These are phyloP conservation scores for Cicer pinnatifidum DNA, from an alignment of 306 rosid genomes.

Conservation along the genomic window DNA sequence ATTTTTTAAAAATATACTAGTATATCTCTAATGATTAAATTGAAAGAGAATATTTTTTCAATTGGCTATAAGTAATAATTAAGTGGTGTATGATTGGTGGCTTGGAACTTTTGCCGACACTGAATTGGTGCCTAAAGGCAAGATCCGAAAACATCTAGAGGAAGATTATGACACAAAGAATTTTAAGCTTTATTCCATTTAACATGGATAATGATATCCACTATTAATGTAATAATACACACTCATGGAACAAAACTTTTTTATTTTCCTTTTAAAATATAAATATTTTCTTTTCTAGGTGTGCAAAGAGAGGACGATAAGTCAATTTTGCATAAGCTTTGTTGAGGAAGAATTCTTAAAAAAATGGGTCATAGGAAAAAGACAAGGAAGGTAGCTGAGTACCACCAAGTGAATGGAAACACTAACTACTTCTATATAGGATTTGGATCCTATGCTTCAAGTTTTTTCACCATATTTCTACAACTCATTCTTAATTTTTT, in stretches of 20 bases:
- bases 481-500: no score
- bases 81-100: constrained; percentile 30
- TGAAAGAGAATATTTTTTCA: no score
- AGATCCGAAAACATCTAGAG: constrained; percentile 55
- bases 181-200: constrained; percentile 55
- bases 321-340: constrained; percentile 44
- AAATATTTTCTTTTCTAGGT: not conserved
- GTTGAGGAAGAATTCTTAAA: constrained; percentile 53
- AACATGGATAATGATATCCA: constrained; percentile 51
- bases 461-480: no score
- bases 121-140: constrained; percentile 45
- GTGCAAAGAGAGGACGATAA: constrained; percentile 36
- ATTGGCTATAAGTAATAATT: not conserved
- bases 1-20: no score
- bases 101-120: constrained; percentile 51
- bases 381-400: constrained; percentile 51
- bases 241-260: constrained; percentile 48
- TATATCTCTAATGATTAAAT: no score
- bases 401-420: constrained; percentile 66
- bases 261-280: not conserved
- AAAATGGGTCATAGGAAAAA: constrained; percentile 37
- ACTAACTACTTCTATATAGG: constrained; percentile 50
- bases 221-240: constrained; percentile 38
- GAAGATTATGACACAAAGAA: constrained; percentile 46
- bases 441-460: no score